Evolutionary conservation across 306 rosid species (phyloP).

Genomic region (Pachyrhizus erosus): DNA sequence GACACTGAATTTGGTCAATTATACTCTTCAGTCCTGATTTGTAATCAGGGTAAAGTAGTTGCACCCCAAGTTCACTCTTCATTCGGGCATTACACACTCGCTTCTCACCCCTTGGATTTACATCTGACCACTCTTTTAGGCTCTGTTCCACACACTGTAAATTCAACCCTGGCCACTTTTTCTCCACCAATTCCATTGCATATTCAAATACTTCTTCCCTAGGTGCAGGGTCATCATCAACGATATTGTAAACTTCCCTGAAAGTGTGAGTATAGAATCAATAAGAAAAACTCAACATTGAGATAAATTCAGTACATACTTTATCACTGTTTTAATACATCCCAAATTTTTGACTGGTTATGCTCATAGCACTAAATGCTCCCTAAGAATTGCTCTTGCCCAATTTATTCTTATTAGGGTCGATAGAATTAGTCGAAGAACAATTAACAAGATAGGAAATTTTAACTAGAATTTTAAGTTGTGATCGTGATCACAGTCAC

Average conservation of each 20-base stretch:
- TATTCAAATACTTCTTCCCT: conserved; percentile 81
- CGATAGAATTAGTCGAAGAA: not conserved
- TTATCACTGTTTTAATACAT: not conserved
- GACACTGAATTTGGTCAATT: conserved; percentile 65
- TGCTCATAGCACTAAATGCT: not conserved
- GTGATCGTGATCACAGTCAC: not conserved
- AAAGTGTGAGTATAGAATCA: not conserved
- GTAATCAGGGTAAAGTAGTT: conserved; percentile 74
- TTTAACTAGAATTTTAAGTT: not conserved
- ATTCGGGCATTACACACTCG: conserved; percentile 70
- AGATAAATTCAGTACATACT: not conserved
- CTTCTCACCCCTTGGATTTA: conserved; percentile 60
- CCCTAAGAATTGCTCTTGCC: not conserved
- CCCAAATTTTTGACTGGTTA: not conserved
- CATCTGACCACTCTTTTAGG: conserved; percentile 11
- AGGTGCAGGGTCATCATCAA: conserved; percentile 86
- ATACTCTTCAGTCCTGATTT: conserved; percentile 71
- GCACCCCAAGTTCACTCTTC: conserved; percentile 72
- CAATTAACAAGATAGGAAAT: not conserved
- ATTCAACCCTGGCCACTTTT: conserved; percentile 72
- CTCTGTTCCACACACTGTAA: conserved; percentile 30
- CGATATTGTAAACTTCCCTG: conserved; percentile 77
- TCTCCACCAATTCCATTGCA: conserved; percentile 72
- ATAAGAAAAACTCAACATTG: not conserved
- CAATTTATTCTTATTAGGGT: not conserved